Evolutionary conservation across 2,329 filamentous ascomycete genomes (phyloP).

Genomic region (Neoscytalidium dimidiatum): DNA sequence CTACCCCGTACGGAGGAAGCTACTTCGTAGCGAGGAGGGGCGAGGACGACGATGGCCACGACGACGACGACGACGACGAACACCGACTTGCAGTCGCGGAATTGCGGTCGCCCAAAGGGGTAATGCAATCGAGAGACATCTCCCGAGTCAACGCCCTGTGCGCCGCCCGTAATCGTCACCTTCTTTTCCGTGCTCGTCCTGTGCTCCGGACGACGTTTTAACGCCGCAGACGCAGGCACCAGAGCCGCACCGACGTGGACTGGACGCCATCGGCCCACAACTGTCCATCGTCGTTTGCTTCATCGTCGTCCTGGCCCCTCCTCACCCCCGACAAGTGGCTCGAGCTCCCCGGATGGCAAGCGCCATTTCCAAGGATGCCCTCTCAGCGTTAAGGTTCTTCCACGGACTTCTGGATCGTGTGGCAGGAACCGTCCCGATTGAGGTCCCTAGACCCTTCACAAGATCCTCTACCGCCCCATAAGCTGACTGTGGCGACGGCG

Average conservation of each 20-base stretch:
- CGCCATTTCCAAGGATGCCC: conserved; percentile 9
- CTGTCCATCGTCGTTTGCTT: conserved; percentile 10
- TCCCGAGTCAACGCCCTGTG: neutral
- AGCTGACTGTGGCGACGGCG: conserved; percentile 5
- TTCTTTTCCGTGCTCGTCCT: neutral
- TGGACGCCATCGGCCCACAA: conserved; percentile 5
- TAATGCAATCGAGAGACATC: conserved; percentile 1
- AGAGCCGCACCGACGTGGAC: conserved; percentile 7
- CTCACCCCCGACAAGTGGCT: conserved; percentile 4
- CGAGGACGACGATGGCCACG: neutral
- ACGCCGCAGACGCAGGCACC: conserved; percentile 12
- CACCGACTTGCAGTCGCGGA: neutral
- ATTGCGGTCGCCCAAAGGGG: neutral
- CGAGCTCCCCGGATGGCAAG: neutral
- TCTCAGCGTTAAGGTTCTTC: conserved; percentile 19
- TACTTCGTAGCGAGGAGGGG: neutral
- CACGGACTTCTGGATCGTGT: conserved; percentile 17
- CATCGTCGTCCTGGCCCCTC: neutral
- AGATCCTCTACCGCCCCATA: neutral
- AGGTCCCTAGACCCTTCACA: neutral
- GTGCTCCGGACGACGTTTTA: neutral
- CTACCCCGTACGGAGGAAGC: conserved; percentile 1
- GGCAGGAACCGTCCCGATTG: neutral
- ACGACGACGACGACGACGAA: neutral
- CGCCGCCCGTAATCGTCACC: neutral